Evolutionary conservation across 768 basidiomycete species (phyloP), one percentile per base, ranked within the genome.

Genomic region (Suillus subluteus): DNA sequence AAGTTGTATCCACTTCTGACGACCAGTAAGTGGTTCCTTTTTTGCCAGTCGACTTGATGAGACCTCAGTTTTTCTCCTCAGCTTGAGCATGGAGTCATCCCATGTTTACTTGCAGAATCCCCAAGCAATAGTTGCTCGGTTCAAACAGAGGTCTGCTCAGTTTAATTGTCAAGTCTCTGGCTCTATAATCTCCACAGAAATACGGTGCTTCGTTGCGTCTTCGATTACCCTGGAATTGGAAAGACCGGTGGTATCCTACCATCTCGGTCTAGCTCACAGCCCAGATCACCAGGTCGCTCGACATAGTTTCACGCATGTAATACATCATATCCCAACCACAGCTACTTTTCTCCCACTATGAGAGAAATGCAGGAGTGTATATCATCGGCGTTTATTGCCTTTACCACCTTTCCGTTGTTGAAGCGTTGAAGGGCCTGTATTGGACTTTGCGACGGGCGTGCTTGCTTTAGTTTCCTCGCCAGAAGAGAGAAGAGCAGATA

Each of bases 71-170:
- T 61, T 58, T 70, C 68, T 46, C 32, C 21, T 56, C 11, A 62
- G 66, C 40, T 65, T 66, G 11, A 54, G 64, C 9, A 58, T 76
- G 18, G 78, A 77, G 58, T 72, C 78, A 16, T 78, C 76, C 5
- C 77, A 77, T 18, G 56, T 70, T 6, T 58, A 63, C 62, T 43
- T 73, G 18, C 77, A 76, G 63, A 82, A 86, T 35, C 85, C 88
- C 16, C 82, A 83, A 30, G 76, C 80, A 11, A 78, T 85, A 32
- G 78, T 93, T 13, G 75, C 85, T 2, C 88, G 86, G 70, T 93
- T 89, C 75, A 92, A 88, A 74, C 85, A 89, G 67, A 86, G 90
- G 92, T 89, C 67, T 32, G 76, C 35, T 15, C 11, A 30, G 16
- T 3, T 23, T 35, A 32, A 13, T 35, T 12, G 12, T 40, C 15